These are phyloP conservation scores for Grifola frondosa DNA, from an alignment of 1,284 basidiomycete genomes.

Conservation along the genomic window DNA sequence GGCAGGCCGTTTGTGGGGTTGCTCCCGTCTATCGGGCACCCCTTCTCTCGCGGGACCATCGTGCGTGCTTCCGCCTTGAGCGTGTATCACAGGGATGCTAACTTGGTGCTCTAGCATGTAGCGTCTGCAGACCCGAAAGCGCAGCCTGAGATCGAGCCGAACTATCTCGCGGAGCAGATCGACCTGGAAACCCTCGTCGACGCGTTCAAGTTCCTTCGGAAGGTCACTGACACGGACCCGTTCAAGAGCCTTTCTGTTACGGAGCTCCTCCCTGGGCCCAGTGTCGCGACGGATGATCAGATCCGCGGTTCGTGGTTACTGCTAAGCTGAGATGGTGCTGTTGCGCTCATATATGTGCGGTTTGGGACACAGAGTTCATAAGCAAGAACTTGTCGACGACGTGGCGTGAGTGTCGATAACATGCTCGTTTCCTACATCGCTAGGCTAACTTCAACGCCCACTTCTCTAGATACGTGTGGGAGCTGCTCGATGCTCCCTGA, in stretches of 20 bases:
- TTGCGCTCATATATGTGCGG: no score
- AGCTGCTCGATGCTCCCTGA: conserved; percentile 48
- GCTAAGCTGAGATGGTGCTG: conserved; percentile 2
- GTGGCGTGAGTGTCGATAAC: no score
- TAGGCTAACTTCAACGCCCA: no score
- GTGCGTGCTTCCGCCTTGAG: conserved; percentile 18
- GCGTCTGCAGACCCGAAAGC: conserved; percentile 34
- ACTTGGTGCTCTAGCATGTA: conserved; percentile 29
- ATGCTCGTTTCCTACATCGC: no score
- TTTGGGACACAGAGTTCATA: not conserved
- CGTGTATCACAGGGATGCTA: not conserved
- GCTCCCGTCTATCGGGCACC: conserved; percentile 13
- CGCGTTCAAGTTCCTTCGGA: conserved; percentile 37
- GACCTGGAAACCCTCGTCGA: conserved; percentile 38
- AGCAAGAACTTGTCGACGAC: conserved; percentile 2
- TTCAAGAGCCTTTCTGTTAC: conserved; percentile 10
- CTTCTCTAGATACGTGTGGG: conserved; percentile 14
- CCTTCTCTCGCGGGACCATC: conserved; percentile 38
- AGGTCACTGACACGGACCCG: conserved; percentile 6
- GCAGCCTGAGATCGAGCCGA: conserved; percentile 42
- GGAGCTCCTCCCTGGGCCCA: conserved; percentile 27
- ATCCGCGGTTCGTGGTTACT: not conserved
- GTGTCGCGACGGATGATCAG: conserved; percentile 9
- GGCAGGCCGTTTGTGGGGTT: conserved; percentile 23
- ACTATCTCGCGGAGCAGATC: conserved; percentile 40